A percentile compares a stretch with the other conserved stretches of the same genome.
These are phyloP conservation scores for Eremochloa ophiuroides DNA, from an alignment of 176 grass and related monocot species.

Conservation along the genomic window DNA sequence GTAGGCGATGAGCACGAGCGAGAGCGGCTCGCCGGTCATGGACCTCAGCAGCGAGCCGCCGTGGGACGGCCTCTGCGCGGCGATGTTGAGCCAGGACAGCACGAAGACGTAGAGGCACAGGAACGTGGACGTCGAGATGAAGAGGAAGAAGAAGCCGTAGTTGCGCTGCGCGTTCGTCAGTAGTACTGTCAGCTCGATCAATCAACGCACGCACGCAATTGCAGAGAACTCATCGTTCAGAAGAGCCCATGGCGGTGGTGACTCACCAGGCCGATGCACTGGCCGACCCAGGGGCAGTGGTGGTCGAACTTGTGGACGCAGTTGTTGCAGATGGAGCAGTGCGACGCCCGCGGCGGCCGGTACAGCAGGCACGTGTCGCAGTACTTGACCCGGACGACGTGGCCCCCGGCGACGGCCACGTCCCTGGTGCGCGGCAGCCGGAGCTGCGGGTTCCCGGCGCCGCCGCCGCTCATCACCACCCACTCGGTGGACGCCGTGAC, in stretches of 20 bases:
- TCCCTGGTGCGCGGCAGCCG: conserved; percentile 64
- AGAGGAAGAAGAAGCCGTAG: conserved; percentile 90
- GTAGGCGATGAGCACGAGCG: conserved; percentile 71
- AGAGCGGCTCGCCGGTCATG: conserved; percentile 63
- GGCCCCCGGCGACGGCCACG: conserved; percentile 59
- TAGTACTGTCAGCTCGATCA: not conserved
- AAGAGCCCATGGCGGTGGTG: too few relatives aligned
- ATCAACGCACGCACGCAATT: not conserved
- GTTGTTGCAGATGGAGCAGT: conserved; percentile 92
- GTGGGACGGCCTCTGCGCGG: conserved; percentile 34
- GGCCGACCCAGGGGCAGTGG: conserved; percentile 97
- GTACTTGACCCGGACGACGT: conserved; percentile 77
- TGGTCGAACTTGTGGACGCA: conserved; percentile 91
- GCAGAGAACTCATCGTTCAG: too few relatives aligned
- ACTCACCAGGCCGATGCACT: conserved; percentile 82
- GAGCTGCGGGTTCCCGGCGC: conserved; percentile 54
- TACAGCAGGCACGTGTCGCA: conserved; percentile 87
- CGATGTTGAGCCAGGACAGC: conserved; percentile 80
- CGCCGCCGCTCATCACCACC: conserved; percentile 61
- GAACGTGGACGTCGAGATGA: conserved; percentile 81
- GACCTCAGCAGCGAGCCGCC: conserved; percentile 51
- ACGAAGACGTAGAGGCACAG: conserved; percentile 76
- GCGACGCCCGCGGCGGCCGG: conserved; percentile 76
- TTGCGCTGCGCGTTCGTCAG: conserved; percentile 38
- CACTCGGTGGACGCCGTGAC: conserved; percentile 62